Evolutionary conservation across 495 filamentous ascomycete genomes (phyloP).

Genomic region (Penicillium maclennaniae): DNA sequence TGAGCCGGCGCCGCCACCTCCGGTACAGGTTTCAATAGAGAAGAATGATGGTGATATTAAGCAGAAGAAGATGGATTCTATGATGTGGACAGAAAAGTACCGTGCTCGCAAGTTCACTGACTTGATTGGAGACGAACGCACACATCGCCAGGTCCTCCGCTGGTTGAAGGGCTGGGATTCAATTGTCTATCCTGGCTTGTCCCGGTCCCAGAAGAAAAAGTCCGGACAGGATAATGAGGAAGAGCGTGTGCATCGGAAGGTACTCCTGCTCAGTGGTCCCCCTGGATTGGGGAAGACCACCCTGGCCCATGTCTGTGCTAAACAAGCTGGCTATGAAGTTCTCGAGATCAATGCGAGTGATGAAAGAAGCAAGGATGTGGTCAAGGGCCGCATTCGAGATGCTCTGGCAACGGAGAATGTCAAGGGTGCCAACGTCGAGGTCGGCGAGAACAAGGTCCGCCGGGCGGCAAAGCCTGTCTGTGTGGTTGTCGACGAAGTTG

Average conservation of each 20-base stretch:
- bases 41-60: conserved; percentile 30
- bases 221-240: conserved; percentile 45
- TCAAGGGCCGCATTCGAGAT: conserved; percentile 83
- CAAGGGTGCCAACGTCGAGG: conserved; percentile 68
- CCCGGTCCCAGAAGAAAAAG: conserved; percentile 50
- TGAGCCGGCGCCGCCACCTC: conserved; percentile 7
- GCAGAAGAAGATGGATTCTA: conserved; percentile 35
- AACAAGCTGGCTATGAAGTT: conserved; percentile 91
- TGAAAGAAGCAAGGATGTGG: conserved; percentile 91
- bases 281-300: conserved; percentile 96
- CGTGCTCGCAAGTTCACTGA: conserved; percentile 89
- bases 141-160: conserved; percentile 82
- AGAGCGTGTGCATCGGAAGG: conserved; percentile 73
- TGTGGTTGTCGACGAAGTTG: conserved; percentile 93
- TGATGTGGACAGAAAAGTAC: conserved; percentile 87
- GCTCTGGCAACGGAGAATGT: conserved; percentile 89
- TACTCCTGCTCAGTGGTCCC: conserved; percentile 83
- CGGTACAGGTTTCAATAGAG: conserved; percentile 38
- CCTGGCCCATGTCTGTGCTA: conserved; percentile 90
- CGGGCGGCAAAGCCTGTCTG: conserved; percentile 85
- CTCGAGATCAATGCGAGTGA: conserved; percentile 96
- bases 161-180: conserved; percentile 95
- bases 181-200: conserved; percentile 77
- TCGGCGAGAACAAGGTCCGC: conserved; percentile 56
- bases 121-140: conserved; percentile 88